Percentiles rank a stretch among this genome's conserved stretches.
Evolutionary conservation across 169 alveolate genomes (phyloP).

Genomic region (Eimeria necatrix): DNA sequence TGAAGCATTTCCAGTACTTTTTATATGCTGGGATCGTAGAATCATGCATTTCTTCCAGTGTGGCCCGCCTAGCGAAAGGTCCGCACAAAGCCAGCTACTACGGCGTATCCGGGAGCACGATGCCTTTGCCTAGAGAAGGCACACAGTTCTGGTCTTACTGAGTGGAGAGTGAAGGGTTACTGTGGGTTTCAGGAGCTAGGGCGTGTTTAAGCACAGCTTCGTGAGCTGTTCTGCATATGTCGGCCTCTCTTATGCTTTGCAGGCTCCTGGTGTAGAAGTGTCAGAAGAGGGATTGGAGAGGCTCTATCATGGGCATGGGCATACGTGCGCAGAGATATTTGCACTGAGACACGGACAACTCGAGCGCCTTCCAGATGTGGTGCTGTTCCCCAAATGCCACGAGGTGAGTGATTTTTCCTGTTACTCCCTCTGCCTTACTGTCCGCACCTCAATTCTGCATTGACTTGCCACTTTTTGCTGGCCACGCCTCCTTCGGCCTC

Average conservation of each 20-base stretch:
- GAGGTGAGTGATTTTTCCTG: slow-evolving; percentile 62
- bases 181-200: too few species aligned
- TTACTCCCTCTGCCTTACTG: background rate
- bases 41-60: background rate
- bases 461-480: background rate
- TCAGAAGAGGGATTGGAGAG: slow-evolving; percentile 70
- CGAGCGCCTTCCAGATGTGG: slow-evolving; percentile 70
- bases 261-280: slow-evolving; percentile 63
- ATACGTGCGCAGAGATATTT: slow-evolving; percentile 70
- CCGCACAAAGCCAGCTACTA: background rate
- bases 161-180: too few species aligned
- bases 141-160: too few species aligned
- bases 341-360: slow-evolving; percentile 70
- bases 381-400: slow-evolving; percentile 78
- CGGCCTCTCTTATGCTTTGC: background rate
- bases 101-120: too few species aligned
- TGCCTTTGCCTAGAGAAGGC: background rate
- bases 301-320: slow-evolving; percentile 80
- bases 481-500: background rate
- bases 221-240: background rate
- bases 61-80: background rate
- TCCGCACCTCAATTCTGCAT: background rate
- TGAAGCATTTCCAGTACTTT: background rate
- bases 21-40: background rate
- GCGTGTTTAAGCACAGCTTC: background rate